Conservation (phyloP, 805 yeast genomes). For the Brettanomyces naardenensis region DNA sequence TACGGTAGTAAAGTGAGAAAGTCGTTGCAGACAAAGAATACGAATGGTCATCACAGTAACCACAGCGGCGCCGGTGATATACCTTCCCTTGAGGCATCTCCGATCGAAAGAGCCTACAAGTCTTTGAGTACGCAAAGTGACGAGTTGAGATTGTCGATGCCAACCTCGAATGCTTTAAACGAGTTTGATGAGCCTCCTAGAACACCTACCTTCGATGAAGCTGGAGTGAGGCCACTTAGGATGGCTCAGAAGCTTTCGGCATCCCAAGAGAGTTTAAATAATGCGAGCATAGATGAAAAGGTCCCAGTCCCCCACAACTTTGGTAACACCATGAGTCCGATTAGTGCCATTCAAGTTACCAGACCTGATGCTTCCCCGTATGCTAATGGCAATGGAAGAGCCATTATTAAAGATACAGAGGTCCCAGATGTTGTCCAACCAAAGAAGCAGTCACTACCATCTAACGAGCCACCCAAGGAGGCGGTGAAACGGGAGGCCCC, state of each 20-base stretch:
- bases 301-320: background rate
- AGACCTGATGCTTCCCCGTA: background rate
- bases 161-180: background rate
- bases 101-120: background rate
- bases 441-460: background rate
- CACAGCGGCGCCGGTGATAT: background rate
- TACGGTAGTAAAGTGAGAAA: background rate
- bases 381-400: background rate
- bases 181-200: background rate
- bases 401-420: background rate
- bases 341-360: conserved; percentile 1
- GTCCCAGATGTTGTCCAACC: background rate
- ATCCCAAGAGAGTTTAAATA: background rate
- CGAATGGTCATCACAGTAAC: background rate
- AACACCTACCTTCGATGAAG: conserved; percentile 12
- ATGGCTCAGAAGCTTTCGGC: conserved; percentile 47
- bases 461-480: background rate
- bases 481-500: background rate
- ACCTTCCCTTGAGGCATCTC: background rate
- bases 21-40: background rate
- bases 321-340: background rate
- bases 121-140: background rate
- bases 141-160: background rate
- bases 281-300: background rate
- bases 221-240: conserved; percentile 61